Base-by-base conservation (phyloP, 768 basidiomycete species). In the Royoungia palumana region DNA sequence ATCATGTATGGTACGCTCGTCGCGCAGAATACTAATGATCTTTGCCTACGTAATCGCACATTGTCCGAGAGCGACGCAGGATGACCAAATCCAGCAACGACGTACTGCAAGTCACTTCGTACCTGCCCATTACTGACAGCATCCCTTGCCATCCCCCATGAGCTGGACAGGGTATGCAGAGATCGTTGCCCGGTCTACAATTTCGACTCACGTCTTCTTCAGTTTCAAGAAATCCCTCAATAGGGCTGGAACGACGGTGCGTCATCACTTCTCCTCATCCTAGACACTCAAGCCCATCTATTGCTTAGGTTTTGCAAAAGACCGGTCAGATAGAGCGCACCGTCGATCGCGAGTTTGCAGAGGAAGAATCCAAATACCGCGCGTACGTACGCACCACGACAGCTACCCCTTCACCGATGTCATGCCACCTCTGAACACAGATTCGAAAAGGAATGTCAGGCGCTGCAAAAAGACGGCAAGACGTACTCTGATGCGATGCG, bases 291-390 rank as follows among this genome's bases (percentile, higher is more conserved):
- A 41, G 16, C 5, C 16, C 19, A 46, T 34, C 55, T 35, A 47
- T 25, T 22, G 5, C 43, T 36, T 63, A 93, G 89, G 79, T 98
- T 60, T 79, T 95, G 67, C 94, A 97, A 77, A 97, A 97, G 82
- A 95, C 94, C 1, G 95, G 95, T 47, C 94, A 97, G 71, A 92
- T 98, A 51, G 95, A 98, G 66, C 79, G 94, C 24, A 98, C 95
- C 0, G 81, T 96, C 21, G 95, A 98, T 70, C 75, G 89, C 42
- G 94, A 98, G 62, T 98, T 96, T 61, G 77, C 85, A 13, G 87
- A 94, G 49, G 94, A 96, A 68, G 92, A 96, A 66, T 81, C 84
- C 41, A 89, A 94, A 65, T 97, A 83, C 75, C 82, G 83, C 73
- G 80, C 80, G 94, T 96, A 67, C 67, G 91, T 42, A 44, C 0